Percentiles rank a stretch among this genome's conserved stretches.
Evolutionary conservation across 495 filamentous ascomycete species (phyloP).

Genomic region (Neurospora tetrasperma): DNA sequence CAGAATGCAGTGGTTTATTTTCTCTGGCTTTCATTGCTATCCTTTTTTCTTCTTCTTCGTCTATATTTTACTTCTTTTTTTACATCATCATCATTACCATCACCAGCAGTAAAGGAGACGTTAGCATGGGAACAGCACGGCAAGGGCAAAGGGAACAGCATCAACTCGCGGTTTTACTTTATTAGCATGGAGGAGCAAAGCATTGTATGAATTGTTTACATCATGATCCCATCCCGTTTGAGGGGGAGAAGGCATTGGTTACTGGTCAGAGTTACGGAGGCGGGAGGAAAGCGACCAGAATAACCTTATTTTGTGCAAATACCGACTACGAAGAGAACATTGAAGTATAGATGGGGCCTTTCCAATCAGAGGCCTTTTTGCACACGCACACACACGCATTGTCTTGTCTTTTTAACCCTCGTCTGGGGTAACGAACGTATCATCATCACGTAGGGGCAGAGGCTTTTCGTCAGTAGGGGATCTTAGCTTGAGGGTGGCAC

Average conservation of each 20-base stretch:
- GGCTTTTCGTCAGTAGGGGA: background rate
- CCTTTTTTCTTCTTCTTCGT: slow-evolving; percentile 1
- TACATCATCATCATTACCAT: background rate
- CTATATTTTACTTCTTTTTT: background rate
- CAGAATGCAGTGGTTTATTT: background rate
- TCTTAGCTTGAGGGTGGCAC: background rate
- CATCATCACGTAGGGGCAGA: background rate
- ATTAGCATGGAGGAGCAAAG: slow-evolving; percentile 1
- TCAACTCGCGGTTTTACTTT: background rate
- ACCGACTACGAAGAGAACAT: background rate
- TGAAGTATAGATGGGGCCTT: background rate
- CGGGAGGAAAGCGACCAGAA: background rate
- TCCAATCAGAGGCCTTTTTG: background rate
- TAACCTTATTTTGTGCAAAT: background rate
- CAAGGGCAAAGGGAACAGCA: background rate
- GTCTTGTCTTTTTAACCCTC: background rate
- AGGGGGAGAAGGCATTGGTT: background rate
- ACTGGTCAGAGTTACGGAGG: background rate
- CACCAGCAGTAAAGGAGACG: background rate
- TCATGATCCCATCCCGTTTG: background rate
- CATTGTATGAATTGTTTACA: slow-evolving; percentile 1
- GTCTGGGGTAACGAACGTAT: background rate
- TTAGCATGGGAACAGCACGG: background rate
- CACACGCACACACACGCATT: background rate
- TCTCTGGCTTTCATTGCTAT: background rate